Evolutionary conservation across 495 filamentous ascomycete species (phyloP).

Genomic region (Echria macrotheca): DNA sequence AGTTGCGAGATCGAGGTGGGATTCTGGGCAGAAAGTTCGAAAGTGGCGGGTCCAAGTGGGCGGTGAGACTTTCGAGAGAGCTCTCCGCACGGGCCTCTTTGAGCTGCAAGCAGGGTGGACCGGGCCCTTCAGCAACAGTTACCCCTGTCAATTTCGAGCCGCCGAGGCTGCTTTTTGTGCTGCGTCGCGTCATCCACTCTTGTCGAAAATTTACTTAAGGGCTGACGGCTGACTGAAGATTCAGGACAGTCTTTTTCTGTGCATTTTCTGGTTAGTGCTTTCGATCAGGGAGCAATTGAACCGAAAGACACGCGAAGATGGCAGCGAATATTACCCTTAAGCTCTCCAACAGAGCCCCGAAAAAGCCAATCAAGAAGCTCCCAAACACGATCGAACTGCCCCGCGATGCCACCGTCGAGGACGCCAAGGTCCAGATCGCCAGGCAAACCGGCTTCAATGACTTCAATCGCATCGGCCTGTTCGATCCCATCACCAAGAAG

Average conservation of each 20-base stretch:
- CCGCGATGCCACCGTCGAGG: constrained; percentile 54
- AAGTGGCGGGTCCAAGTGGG: background rate
- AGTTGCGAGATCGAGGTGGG: constrained; percentile 20
- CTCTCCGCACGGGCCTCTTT: too few species aligned
- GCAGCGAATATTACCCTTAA: constrained; percentile 34
- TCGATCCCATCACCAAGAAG: constrained; percentile 63
- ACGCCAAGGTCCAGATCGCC: constrained; percentile 48
- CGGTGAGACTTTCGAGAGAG: background rate
- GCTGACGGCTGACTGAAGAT: background rate
- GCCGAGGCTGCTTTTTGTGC: background rate
- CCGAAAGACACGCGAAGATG: constrained; percentile 24
- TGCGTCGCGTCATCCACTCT: background rate
- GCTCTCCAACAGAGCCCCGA: constrained; percentile 39
- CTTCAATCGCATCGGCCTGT: constrained; percentile 61
- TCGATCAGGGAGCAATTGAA: too few species aligned
- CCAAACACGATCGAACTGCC: constrained; percentile 61
- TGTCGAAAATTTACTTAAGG: too few species aligned
- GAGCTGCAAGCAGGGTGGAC: too few species aligned
- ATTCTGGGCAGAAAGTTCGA: background rate
- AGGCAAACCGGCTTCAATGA: constrained; percentile 40
- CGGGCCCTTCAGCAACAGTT: background rate
- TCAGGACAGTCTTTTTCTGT: background rate
- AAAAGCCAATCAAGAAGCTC: constrained; percentile 64
- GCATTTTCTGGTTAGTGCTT: background rate
- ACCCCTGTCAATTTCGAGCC: background rate